phyloP scores from a whole-genome alignment of 108 stramenopile genomes.

The Epipyxis sp. region DNA sequence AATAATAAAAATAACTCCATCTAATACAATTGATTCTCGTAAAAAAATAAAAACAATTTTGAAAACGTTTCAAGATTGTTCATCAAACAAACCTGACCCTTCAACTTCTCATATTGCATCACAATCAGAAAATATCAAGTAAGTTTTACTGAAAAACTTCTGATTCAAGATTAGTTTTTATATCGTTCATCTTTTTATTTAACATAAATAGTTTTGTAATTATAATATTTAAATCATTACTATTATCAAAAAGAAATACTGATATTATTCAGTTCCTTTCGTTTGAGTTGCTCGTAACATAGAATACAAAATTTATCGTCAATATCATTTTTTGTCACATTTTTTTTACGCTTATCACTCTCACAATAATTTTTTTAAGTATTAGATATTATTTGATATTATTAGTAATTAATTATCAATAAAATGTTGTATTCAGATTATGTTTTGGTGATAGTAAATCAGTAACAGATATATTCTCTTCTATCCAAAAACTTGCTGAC shows the following conservation, averaged over 20 bases:
- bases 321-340: too few species aligned
- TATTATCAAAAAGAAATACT: too few species aligned
- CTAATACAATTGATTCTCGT: conserved; percentile 45
- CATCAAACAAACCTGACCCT: conserved; percentile 2
- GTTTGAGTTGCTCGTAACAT: too few species aligned
- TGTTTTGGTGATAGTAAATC: conserved; percentile 52
- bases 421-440: conserved; percentile 65
- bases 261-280: too few species aligned
- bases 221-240: conserved; percentile 50
- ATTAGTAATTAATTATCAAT: conserved; percentile 53
- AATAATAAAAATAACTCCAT: conserved; percentile 30
- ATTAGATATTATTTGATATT: conserved; percentile 48
- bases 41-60: not conserved
- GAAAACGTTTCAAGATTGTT: not conserved
- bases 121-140: not conserved
- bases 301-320: too few species aligned
- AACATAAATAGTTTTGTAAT: conserved; percentile 51
- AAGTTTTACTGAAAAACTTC: too few species aligned
- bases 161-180: too few species aligned
- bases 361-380: not conserved
- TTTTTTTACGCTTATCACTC: too few species aligned
- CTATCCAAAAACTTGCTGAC: conserved; percentile 6
- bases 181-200: conserved; percentile 49
- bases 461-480: too few species aligned
- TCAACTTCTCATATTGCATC: not conserved